A percentile compares a stretch with the other conserved stretches of the same genome.
Evolutionary conservation across 108 stramenopile genomes (phyloP).

Genomic region (Cyclotella baltica): DNA sequence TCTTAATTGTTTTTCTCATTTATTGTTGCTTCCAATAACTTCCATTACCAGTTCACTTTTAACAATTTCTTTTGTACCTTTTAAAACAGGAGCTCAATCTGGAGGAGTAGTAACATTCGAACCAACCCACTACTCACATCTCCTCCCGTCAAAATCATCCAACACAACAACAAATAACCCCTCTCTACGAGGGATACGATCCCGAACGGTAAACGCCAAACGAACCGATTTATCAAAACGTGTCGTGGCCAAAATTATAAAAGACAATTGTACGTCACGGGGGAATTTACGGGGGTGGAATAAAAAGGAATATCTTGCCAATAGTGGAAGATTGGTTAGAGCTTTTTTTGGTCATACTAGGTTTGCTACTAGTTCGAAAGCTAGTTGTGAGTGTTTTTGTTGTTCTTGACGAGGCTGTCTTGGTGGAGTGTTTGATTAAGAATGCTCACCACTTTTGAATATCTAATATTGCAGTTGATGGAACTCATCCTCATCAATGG

Average conservation of each 20-base stretch:
- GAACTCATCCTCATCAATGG: constrained; percentile 82
- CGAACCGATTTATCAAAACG: constrained; percentile 63
- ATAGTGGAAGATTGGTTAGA: constrained; percentile 22
- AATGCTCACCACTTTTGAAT: neutral
- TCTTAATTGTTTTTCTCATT: neutral
- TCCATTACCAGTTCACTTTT: neutral
- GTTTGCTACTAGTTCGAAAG: constrained; percentile 70
- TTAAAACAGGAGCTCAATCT: constrained; percentile 59
- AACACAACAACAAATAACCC: neutral
- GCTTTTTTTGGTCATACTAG: constrained; percentile 70
- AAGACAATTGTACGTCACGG: constrained; percentile 10
- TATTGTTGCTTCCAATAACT: neutral
- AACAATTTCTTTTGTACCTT: neutral
- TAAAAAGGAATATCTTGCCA: constrained; percentile 4
- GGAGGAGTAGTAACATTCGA: constrained; percentile 66
- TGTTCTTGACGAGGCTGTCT: neutral
- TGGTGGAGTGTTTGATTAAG: neutral
- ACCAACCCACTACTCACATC: neutral
- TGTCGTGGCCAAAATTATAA: constrained; percentile 51
- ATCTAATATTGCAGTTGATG: constrained; percentile 37
- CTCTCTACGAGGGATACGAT: constrained; percentile 48
- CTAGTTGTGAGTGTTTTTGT: constrained; percentile 24
- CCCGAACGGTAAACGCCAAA: constrained; percentile 74
- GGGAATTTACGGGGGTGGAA: constrained; percentile 23
- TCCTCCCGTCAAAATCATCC: neutral